Percentiles rank a stretch among this genome's conserved stretches.
phyloP scores from a whole-genome alignment of 148 eudicot genomes.

The Silene conica region DNA sequence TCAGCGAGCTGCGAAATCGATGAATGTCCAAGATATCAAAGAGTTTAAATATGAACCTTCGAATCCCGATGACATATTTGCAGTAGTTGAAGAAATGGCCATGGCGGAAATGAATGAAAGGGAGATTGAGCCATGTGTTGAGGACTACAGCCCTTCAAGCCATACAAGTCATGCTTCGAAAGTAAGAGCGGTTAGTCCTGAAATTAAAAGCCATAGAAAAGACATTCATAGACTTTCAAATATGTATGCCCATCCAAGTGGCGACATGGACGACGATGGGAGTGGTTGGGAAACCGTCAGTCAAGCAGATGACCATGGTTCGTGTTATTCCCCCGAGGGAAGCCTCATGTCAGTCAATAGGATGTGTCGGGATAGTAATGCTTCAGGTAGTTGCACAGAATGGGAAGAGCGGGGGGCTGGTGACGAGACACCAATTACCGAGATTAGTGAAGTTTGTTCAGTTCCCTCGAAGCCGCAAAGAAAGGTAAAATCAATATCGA shows the following conservation, averaged over 20 bases:
- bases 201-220: slow-evolving; percentile 30
- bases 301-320: slow-evolving; percentile 70
- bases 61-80: slow-evolving; percentile 65
- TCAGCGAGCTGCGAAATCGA: slow-evolving; percentile 44
- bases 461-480: slow-evolving; percentile 42
- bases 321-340: slow-evolving; percentile 67
- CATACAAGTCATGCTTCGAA: slow-evolving; percentile 50
- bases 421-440: slow-evolving; percentile 55
- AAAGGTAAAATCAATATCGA: slow-evolving; percentile 59
- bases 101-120: slow-evolving; percentile 51
- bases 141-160: slow-evolving; percentile 36
- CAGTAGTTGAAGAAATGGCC: slow-evolving; percentile 66
- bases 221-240: slow-evolving; percentile 40
- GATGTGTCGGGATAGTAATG: slow-evolving; percentile 40
- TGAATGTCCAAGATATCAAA: slow-evolving; percentile 52
- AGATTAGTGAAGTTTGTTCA: slow-evolving; percentile 60
- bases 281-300: slow-evolving; percentile 96
- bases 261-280: slow-evolving; percentile 61
- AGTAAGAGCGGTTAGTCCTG: slow-evolving; percentile 39
- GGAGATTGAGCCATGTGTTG: slow-evolving; percentile 50
- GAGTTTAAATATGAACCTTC: slow-evolving; percentile 74
- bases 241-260: slow-evolving; percentile 38
- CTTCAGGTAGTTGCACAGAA: slow-evolving; percentile 50
- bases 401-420: slow-evolving; percentile 54
- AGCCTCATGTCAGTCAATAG: slow-evolving; percentile 49